Evolutionary conservation across 768 basidiomycete species (phyloP).

Genomic region (Hericium rajendrae): DNA sequence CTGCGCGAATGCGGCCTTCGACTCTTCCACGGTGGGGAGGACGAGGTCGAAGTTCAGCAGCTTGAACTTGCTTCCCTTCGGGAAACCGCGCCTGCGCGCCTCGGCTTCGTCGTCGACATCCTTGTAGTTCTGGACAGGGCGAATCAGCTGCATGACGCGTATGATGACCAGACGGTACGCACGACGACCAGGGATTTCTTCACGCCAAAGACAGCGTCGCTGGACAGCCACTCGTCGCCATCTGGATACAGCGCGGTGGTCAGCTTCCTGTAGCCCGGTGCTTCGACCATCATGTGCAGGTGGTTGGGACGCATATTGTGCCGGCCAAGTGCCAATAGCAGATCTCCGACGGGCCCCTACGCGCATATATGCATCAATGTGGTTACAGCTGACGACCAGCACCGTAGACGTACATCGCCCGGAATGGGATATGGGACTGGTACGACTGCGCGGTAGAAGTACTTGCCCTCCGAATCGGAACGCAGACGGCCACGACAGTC

Average conservation of each 20-base stretch:
- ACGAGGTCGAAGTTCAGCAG: slow-evolving; percentile 37
- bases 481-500: slow-evolving; percentile 67
- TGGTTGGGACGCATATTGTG: slow-evolving; percentile 78
- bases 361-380: background rate
- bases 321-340: slow-evolving; percentile 47
- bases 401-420: slow-evolving; percentile 37
- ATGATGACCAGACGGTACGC: slow-evolving; percentile 17
- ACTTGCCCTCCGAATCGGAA: slow-evolving; percentile 52
- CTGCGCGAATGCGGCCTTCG: slow-evolving; percentile 20
- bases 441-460: slow-evolving; percentile 63
- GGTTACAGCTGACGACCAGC: background rate
- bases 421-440: slow-evolving; percentile 70
- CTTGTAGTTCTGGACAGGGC: slow-evolving; percentile 34
- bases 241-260: slow-evolving; percentile 68
- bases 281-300: slow-evolving; percentile 64
- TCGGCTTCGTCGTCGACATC: slow-evolving; percentile 44
- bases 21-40: slow-evolving; percentile 34
- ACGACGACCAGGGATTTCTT: slow-evolving; percentile 73
- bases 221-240: slow-evolving; percentile 54
- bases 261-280: slow-evolving; percentile 64
- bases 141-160: background rate
- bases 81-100: slow-evolving; percentile 47
- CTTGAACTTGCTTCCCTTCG: slow-evolving; percentile 36
- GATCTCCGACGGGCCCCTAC: slow-evolving; percentile 62
- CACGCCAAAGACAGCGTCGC: slow-evolving; percentile 77